Evolutionary conservation across 257 asterid species (phyloP), one percentile per base, ranked within the genome.

Genomic region (Penstemon davidsonii): DNA sequence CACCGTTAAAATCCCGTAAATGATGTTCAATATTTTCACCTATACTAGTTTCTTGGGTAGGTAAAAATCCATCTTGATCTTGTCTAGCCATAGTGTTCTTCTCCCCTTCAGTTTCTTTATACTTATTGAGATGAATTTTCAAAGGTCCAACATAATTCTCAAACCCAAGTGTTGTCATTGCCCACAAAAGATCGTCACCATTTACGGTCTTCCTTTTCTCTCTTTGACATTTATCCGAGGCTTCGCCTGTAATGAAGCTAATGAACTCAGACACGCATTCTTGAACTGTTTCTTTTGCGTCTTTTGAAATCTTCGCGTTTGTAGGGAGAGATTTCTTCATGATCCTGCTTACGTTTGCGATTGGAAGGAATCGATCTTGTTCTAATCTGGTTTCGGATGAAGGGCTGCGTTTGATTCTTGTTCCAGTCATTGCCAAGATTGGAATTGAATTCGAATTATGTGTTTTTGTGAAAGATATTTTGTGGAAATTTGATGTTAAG

Each of bases 221-320:
- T 39, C 71, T 72, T 61, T 78, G 84, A 68, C 90, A 85, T 63
- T 82, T 85, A 45, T 85, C 87, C 6, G 90, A 85, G 2, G 88
- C 90, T 70, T 85, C 90, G 12, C 90, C 87, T 0, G 90, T 85
- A 1, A 85, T 68, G 74, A 85, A 82, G 79, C 84, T 85, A 15
- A 85, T 85, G 88, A 85, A 85, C 78, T 85, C 90, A 0, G 90
- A 79, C 0, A 80, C 90, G 7, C 90, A 85, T 67, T 82, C 88
- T 41, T 85, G 90, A 0, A 82, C 90, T 0, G 77, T 78, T 55
- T 85, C 88, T 60, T 82, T 85, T 0, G 88, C 86, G 62, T 85
- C 90, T 66, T 85, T 85, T 5, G 90, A 85, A 70, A 82, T 82
- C n/a, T 85, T 82, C 6, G 90, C 90, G 57, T 82, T 85, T 5